Conservation (phyloP, 2,329 filamentous ascomycete species). For the Ophiostoma piceae region DNA sequence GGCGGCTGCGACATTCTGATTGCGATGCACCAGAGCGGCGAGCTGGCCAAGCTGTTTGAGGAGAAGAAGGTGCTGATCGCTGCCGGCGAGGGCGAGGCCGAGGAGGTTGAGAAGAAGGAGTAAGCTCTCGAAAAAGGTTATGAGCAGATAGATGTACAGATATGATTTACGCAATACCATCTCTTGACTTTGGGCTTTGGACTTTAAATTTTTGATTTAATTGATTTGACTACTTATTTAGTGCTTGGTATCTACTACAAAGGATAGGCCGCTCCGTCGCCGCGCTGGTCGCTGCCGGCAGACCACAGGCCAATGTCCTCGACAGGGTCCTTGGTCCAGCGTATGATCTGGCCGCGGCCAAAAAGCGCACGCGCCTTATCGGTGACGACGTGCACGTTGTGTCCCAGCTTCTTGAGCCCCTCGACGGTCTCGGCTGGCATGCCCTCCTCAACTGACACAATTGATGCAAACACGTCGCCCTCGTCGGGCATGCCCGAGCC, state of each 20-base stretch:
- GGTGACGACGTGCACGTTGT: conserved; percentile 63
- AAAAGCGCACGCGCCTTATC: conserved; percentile 65
- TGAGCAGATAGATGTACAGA: background rate
- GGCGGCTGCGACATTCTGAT: conserved; percentile 97
- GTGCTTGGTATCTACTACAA: conserved; percentile 31
- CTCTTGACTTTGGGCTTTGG: background rate
- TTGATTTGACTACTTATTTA: background rate
- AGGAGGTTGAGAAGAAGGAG: conserved; percentile 31
- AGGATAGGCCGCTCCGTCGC: conserved; percentile 68
- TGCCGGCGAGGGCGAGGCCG: conserved; percentile 41
- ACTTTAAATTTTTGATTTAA: background rate
- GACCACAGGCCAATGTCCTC: conserved; percentile 74
- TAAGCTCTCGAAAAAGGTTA: background rate
- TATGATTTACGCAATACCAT: conserved; percentile 11
- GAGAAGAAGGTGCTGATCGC: conserved; percentile 80
- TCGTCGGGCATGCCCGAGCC: conserved; percentile 64
- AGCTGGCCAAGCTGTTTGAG: conserved; percentile 83
- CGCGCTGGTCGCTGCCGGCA: conserved; percentile 80
- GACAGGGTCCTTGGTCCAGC: conserved; percentile 63
- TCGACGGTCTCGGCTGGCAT: conserved; percentile 64
- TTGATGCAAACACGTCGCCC: conserved; percentile 54
- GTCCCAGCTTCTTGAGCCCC: conserved; percentile 64
- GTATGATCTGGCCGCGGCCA: conserved; percentile 81
- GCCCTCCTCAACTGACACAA: conserved; percentile 77
- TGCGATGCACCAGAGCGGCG: conserved; percentile 94